Evolutionary conservation across 2,329 filamentous ascomycete genomes (phyloP), one percentile per base, ranked within the genome.

Genomic region (Tolypocladium ovalisporum): DNA sequence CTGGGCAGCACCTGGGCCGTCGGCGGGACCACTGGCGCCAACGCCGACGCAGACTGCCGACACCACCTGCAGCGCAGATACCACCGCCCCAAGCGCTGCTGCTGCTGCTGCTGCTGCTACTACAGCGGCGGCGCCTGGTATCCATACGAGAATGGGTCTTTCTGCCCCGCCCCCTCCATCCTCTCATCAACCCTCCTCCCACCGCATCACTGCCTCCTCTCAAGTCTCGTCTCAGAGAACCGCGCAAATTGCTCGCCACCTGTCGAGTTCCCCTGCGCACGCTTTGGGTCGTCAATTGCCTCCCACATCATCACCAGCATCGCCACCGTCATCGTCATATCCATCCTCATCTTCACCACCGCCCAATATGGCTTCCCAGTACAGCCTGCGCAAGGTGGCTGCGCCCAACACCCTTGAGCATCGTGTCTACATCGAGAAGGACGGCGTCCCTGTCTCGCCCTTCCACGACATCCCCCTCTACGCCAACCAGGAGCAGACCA

Each of bases 401-500:
- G 85, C 89, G 70, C 84, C 90, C 70, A 88, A 97, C 83, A 97
- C 94, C 68, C 82, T 96, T 73, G 92, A 97, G 81, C 91, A 96
- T 85, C 90, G 94, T 72, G 87, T 97, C 78, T 99, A 88, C 84
- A 86, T 97, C 72, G 93, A 99, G 83, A 92, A 96, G 82, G 90
- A 97, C 88, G 94, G 93, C 79, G 80, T 89, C 64, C 89, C 90
- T 66, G 76, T 97, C 75, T 97, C 93, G 62, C 89, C 93, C 67
- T 99, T 97, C 85, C 94, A 99, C 82, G 94, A 99, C 74, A 91
- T 99, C 66, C 94, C 94, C 62, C 89, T 99, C 67, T 99, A 91
- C 73, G 93, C 93, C 86, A 96, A 99, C 75, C 82, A 89, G 77
- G 88, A 96, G 81, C 85, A 96, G 83, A 96, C 88, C 67, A 80